Evolutionary conservation across 352 stramenopile genomes (phyloP), one percentile per base, ranked within the genome.

Genomic region (Globisporangium parvum): DNA sequence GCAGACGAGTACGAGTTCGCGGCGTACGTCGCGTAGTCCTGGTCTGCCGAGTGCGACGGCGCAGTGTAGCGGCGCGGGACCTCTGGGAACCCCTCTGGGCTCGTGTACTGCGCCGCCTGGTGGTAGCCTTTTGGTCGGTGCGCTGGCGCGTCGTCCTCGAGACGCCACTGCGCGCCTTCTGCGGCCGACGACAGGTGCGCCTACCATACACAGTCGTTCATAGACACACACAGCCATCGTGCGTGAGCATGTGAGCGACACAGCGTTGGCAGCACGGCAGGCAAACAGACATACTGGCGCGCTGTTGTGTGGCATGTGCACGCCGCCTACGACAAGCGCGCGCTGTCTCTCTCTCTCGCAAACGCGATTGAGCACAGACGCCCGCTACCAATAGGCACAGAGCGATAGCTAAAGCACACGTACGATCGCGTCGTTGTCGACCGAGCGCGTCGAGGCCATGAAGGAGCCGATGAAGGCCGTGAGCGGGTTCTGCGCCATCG

Each of bases 1-100:
- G 79, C 80, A 59, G 84, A 85, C 62, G 79, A 71, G 75, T 91
- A 91, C 71, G 84, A 94, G 71, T 94, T 94, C 63, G 81, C 84
- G 33, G 74, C 78, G 69, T 94, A 92, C 47, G 79, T 90, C 49
- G 71, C 79, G 57, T 66, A 94, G 67, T 92, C 77, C 53, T 67
- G 77, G 15, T 78, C 75, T 21, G 73, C 66, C 35, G 75, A 82
- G 73, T 94, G 84, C 60, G 80, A 70, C n/a, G 76, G 70, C 51
- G 77, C 60, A 26, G 73, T 75, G 69, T 86, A 94, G 70, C 85
- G 84, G 37, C 84, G 84, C 31, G 84, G 81, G 15, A 94, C 68
- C 62, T 94, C 78, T 39, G 80, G 69, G 59, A 86, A 86, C 0
- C 77, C 77, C 57, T 88, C 72, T 6, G 80, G 65, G 56, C 60